phyloP scores from a whole-genome alignment of 2,329 filamentous ascomycete genomes.

The Phyllosticta citrichinensis region DNA sequence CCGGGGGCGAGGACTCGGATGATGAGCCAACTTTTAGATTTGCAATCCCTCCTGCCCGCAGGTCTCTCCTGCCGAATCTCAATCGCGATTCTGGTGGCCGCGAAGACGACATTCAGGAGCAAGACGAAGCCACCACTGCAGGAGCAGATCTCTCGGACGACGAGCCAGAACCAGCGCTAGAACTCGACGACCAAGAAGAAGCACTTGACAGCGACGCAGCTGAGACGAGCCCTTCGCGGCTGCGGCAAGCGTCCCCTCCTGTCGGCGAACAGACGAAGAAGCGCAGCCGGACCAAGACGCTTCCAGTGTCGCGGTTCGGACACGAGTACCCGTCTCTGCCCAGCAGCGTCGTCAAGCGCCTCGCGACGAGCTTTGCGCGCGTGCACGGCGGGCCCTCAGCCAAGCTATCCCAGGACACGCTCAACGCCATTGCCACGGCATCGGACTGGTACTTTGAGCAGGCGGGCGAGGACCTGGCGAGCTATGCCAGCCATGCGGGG shows the following conservation, averaged over 20 bases:
- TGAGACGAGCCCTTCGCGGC: neutral
- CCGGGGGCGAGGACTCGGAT: constrained; percentile 13
- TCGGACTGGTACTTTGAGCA: constrained; percentile 93
- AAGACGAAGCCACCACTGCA: constrained; percentile 18
- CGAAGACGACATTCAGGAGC: constrained; percentile 12
- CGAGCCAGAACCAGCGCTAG: constrained; percentile 16
- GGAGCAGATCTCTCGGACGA: constrained; percentile 23
- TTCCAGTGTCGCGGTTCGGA: constrained; percentile 58
- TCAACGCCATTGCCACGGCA: constrained; percentile 66
- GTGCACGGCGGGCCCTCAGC: constrained; percentile 55
- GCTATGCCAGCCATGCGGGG: constrained; percentile 71
- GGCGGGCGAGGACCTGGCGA: constrained; percentile 65
- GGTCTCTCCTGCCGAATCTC: neutral
- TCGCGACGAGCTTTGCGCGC: constrained; percentile 61
- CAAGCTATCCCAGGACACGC: constrained; percentile 62
- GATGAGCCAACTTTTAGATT: constrained; percentile 30
- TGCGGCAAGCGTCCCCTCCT: constrained; percentile 2
- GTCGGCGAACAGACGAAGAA: constrained; percentile 3
- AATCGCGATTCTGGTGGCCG: neutral
- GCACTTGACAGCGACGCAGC: constrained; percentile 14
- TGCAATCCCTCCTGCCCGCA: constrained; percentile 19
- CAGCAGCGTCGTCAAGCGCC: constrained; percentile 57
- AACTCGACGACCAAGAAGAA: constrained; percentile 12
- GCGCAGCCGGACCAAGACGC: constrained; percentile 37
- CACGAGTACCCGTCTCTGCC: constrained; percentile 69